Evolutionary conservation across 345 rosid genomes (phyloP).

Genomic region (Stellera chamaejasme): DNA sequence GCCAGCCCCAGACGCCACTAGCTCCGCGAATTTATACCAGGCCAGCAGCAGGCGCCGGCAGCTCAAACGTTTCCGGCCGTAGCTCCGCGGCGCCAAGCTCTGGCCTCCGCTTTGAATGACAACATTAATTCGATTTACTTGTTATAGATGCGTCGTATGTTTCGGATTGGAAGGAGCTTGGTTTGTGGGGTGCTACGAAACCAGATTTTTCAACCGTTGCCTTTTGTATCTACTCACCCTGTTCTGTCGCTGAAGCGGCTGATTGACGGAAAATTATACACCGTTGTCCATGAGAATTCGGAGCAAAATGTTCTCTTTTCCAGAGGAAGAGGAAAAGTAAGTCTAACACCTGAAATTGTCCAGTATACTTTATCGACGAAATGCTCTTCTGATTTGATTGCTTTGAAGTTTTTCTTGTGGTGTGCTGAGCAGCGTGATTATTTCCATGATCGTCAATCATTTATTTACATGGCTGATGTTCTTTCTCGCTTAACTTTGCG

Average conservation of each 20-base stretch:
- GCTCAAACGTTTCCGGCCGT: no score
- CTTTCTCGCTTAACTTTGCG: slow-evolving; percentile 29
- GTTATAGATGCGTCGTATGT: slow-evolving; percentile 18
- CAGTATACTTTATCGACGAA: slow-evolving; percentile 25
- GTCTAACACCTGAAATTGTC: slow-evolving; percentile 39
- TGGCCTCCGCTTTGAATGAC: neutral
- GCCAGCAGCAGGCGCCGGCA: no score
- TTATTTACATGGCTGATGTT: slow-evolving; percentile 41
- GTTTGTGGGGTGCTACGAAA: slow-evolving; percentile 4
- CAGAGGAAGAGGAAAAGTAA: slow-evolving; percentile 11
- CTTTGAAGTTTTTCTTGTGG: slow-evolving; percentile 55
- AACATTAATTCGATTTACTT: neutral
- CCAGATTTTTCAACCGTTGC: slow-evolving; percentile 13
- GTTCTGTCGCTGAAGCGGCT: no score
- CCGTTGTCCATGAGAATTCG: slow-evolving; percentile 5
- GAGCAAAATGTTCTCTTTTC: slow-evolving; percentile 3
- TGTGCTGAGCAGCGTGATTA: slow-evolving; percentile 44
- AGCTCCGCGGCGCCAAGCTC: no score
- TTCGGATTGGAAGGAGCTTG: slow-evolving; percentile 28
- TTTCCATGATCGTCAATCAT: slow-evolving; percentile 43
- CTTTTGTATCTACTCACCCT: slow-evolving; percentile 14
- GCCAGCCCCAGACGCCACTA: no score
- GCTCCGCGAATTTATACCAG: no score
- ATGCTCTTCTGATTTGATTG: slow-evolving; percentile 52
- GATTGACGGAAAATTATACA: no score